phyloP scores from a whole-genome alignment of 371 early-diverging fungal genomes.

The Mortierella polycephala region DNA sequence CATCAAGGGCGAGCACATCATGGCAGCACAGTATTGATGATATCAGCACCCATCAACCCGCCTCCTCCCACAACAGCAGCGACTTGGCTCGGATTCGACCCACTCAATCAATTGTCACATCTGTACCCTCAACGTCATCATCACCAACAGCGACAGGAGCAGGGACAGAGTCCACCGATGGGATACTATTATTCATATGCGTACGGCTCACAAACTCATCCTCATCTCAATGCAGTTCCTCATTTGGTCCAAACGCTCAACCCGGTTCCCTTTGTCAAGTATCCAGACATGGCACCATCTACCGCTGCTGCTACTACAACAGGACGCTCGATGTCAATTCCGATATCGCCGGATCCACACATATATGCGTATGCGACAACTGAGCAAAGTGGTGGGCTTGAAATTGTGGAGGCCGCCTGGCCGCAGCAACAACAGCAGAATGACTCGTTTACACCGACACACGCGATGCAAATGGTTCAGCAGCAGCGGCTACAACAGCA shows the following conservation, averaged over 20 bases:
- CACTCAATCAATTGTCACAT: slow-evolving; percentile 8
- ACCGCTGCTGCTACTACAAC: slow-evolving; percentile 12
- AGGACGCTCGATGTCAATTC: slow-evolving; percentile 18
- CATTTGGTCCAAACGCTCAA: slow-evolving; percentile 1
- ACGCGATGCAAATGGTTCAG: slow-evolving; percentile 11
- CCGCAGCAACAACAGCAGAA: slow-evolving; percentile 11
- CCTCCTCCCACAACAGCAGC: background rate
- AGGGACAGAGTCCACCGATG: slow-evolving; percentile 1
- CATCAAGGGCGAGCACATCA: background rate
- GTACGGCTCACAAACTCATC: too few relatives aligned
- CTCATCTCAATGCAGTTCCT: slow-evolving; percentile 5
- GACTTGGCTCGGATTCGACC: slow-evolving; percentile 28
- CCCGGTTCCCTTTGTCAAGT: slow-evolving; percentile 13
- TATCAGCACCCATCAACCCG: slow-evolving; percentile 1
- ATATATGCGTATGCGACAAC: slow-evolving; percentile 20
- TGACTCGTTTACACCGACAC: slow-evolving; percentile 11
- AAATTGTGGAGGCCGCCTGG: background rate
- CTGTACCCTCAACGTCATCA: background rate
- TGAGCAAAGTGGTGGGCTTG: slow-evolving; percentile 8
- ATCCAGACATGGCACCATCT: slow-evolving; percentile 15
- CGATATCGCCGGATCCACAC: slow-evolving; percentile 13
- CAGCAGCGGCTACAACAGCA: slow-evolving; percentile 15
- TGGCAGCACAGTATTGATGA: background rate
- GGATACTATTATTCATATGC: slow-evolving; percentile 21
- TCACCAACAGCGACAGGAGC: slow-evolving; percentile 13